phyloP scores from a whole-genome alignment of 177 flowering plant species.

The Vitis hybrid region DNA sequence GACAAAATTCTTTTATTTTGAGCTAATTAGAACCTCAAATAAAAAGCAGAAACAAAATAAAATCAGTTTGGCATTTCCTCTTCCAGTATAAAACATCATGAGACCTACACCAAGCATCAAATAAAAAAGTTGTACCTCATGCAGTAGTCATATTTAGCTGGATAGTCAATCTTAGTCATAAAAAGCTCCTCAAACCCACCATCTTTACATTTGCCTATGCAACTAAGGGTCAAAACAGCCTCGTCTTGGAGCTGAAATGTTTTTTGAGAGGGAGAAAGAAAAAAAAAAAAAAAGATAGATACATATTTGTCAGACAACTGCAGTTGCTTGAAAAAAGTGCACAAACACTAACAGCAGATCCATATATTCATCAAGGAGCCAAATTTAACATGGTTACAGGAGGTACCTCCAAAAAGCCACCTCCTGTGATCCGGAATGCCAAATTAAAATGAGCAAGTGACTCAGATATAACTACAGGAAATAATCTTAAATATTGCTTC shows the following conservation, averaged over 20 bases:
- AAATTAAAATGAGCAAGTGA: slow-evolving; percentile 55
- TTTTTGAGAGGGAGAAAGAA: slow-evolving; percentile 1
- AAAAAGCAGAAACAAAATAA: background rate
- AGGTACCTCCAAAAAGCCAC: slow-evolving; percentile 70
- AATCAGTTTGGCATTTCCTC: background rate
- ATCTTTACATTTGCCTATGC: slow-evolving; percentile 58
- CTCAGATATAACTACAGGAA: slow-evolving; percentile 66
- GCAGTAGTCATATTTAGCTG: slow-evolving; percentile 82
- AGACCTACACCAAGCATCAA: background rate
- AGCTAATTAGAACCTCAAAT: background rate
- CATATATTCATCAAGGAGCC: background rate
- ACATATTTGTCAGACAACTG: background rate
- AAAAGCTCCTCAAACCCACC: slow-evolving; percentile 81
- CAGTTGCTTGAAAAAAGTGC: slow-evolving; percentile 2
- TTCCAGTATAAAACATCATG: background rate
- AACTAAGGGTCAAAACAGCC: slow-evolving; percentile 62
- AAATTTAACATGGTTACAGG: background rate
- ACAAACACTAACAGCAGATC: no score
- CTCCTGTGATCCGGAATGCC: slow-evolving; percentile 64
- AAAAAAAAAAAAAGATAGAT: background rate
- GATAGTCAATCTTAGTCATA: slow-evolving; percentile 68
- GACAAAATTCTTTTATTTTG: background rate
- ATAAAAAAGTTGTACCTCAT: slow-evolving; percentile 47
- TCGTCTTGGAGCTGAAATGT: slow-evolving; percentile 74
- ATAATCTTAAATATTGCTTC: slow-evolving; percentile 42